Percentiles rank a stretch among this genome's conserved stretches.
These are phyloP conservation scores for Cyclocybe cylindracea DNA, from an alignment of 768 basidiomycete genomes.

Conservation along the genomic window DNA sequence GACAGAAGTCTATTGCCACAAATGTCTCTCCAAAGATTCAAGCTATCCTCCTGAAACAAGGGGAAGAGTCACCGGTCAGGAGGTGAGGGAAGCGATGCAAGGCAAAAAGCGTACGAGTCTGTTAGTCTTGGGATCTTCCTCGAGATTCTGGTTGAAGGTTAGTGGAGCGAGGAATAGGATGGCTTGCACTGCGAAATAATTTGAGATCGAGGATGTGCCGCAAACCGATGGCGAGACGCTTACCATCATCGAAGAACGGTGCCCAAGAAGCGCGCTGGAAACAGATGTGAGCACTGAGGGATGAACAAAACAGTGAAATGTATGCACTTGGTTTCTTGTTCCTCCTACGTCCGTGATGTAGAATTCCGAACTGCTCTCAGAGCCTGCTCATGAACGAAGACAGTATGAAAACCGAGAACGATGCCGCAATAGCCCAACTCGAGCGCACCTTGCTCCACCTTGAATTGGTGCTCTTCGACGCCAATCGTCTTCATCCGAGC, in stretches of 20 bases:
- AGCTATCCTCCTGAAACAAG: conserved; percentile 63
- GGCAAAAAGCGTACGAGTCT: conserved; percentile 45
- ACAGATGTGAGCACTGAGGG: conserved; percentile 2
- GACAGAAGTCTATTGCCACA: conserved; percentile 64
- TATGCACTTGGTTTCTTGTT: conserved; percentile 47
- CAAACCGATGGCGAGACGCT: neutral
- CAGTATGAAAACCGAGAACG: neutral
- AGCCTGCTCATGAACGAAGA: conserved; percentile 16
- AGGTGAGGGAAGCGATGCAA: neutral
- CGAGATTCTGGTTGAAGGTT: conserved; percentile 70
- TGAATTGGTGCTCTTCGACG: conserved; percentile 70
- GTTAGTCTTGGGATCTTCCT: conserved; percentile 68
- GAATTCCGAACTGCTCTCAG: conserved; percentile 52
- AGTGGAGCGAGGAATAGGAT: conserved; percentile 85
- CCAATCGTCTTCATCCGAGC: conserved; percentile 75
- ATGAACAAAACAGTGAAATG: neutral
- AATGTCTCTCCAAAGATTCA: conserved; percentile 69
- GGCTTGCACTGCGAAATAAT: conserved; percentile 54
- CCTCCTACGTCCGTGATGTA: conserved; percentile 75
- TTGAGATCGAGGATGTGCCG: neutral
- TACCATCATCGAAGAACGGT: conserved; percentile 75
- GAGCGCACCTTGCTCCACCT: conserved; percentile 52
- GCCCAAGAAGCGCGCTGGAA: conserved; percentile 66
- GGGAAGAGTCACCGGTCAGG: neutral
- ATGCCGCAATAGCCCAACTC: neutral